A percentile compares a stretch with the other conserved stretches of the same genome.
Conservation (phyloP, 169 alveolate genomes). For the Cryptosporidium sp. region DNA sequence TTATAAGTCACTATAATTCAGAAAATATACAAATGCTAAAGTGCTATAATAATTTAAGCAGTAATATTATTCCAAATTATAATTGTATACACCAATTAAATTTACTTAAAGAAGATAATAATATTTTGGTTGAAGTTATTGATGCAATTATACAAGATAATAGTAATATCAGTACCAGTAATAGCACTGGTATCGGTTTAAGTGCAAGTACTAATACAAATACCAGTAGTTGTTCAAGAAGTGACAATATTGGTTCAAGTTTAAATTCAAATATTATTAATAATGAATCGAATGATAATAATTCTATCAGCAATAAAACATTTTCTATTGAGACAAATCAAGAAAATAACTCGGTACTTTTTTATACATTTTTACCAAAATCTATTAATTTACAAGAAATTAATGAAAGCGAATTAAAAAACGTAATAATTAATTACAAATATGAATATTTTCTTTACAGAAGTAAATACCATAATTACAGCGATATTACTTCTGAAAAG, state of each 20-base stretch:
- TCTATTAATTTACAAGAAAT: background rate
- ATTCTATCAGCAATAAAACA: background rate
- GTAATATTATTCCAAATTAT: conserved; percentile 2
- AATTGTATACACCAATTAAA: conserved; percentile 34
- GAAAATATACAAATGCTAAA: conserved; percentile 51
- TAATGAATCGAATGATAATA: background rate
- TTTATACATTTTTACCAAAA: background rate
- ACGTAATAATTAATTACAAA: conserved; percentile 14
- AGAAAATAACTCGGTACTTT: background rate
- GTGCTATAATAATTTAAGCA: conserved; percentile 12
- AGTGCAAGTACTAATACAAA: background rate
- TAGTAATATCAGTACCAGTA: background rate
- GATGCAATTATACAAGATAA: conserved; percentile 7
- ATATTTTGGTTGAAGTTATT: conserved; percentile 53
- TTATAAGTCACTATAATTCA: conserved; percentile 32
- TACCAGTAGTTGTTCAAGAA: background rate
- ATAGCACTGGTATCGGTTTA: background rate
- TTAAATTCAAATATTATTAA: background rate
- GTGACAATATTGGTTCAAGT: no score
- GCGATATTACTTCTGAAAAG: background rate
- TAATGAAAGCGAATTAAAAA: background rate
- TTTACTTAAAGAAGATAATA: conserved; percentile 54
- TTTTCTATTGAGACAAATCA: background rate
- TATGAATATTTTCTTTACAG: conserved; percentile 16
- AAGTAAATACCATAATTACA: background rate